Percentiles rank a stretch among this genome's conserved stretches.
Evolutionary conservation across 352 stramenopile species (phyloP).

Genomic region (Pythium sp.): DNA sequence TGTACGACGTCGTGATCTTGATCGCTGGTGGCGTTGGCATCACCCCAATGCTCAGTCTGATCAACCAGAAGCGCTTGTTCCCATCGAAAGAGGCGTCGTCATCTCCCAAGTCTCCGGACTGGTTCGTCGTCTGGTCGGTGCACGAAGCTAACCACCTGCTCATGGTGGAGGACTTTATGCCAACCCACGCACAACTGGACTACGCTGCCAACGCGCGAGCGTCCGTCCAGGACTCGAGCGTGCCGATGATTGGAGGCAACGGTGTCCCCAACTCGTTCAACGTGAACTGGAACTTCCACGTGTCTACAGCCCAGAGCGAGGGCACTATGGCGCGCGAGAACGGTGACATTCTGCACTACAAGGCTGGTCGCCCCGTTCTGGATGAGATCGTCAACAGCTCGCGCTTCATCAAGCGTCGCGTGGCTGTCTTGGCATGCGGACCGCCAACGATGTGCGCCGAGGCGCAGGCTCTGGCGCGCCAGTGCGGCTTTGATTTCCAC

Average conservation of each 20-base stretch:
- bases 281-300: constrained; percentile 61
- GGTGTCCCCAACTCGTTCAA: constrained; percentile 30
- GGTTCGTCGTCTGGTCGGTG: constrained; percentile 67
- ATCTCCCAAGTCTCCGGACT: constrained; percentile 31
- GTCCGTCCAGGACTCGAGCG: constrained; percentile 45
- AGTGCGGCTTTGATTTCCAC: constrained; percentile 77
- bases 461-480: constrained; percentile 56
- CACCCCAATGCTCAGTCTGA: constrained; percentile 68
- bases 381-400: constrained; percentile 72
- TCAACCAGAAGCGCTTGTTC: constrained; percentile 61
- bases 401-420: constrained; percentile 51
- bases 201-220: constrained; percentile 30
- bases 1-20: constrained; percentile 67
- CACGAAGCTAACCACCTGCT: constrained; percentile 55
- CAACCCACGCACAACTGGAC: constrained; percentile 18
- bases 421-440: constrained; percentile 72
- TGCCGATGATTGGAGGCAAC: constrained; percentile 17
- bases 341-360: constrained; percentile 52
- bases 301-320: constrained; percentile 47
- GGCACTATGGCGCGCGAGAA: constrained; percentile 44
- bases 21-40: constrained; percentile 73
- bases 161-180: constrained; percentile 71
- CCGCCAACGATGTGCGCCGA: constrained; percentile 71
- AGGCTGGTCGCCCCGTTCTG: constrained; percentile 51
- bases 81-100: constrained; percentile 13